A percentile compares a stretch with the other conserved stretches of the same genome.
These are phyloP conservation scores for Stephania yunnanensis DNA, from an alignment of 164 flowering plant genomes.

Conservation along the genomic window DNA sequence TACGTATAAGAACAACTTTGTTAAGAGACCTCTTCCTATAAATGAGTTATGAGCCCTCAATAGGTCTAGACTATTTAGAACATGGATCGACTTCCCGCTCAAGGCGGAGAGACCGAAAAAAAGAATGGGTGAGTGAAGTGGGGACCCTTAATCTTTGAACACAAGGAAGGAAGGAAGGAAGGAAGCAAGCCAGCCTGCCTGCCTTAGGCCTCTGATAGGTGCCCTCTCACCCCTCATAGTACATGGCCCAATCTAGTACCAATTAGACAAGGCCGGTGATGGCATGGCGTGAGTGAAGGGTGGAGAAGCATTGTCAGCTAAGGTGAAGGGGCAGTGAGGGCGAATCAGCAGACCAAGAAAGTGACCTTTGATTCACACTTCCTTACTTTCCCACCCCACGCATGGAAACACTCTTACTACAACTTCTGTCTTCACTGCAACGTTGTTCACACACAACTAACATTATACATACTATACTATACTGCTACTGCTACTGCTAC, in stretches of 20 bases:
- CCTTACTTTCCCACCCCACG: not conserved
- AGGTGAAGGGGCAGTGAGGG: not conserved
- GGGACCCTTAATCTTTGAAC: not conserved
- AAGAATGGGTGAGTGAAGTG: not conserved
- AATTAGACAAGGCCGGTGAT: not conserved
- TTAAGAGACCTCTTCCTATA: too few species aligned
- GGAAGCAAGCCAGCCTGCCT: too few species aligned
- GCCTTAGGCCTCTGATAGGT: not conserved
- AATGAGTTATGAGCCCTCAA: too few species aligned
- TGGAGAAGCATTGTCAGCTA: not conserved
- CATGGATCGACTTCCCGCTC: too few species aligned
- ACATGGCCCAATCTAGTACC: not conserved
- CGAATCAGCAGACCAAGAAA: not conserved
- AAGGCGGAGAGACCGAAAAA: too few species aligned
- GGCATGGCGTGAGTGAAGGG: not conserved
- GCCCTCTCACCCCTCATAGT: not conserved
- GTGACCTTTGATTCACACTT: constrained; percentile 1
- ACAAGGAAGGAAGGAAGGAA: too few species aligned
- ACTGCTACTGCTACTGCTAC: too few species aligned
- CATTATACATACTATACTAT: too few species aligned
- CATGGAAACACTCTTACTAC: not conserved
- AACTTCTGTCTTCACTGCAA: not conserved
- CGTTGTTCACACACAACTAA: not conserved
- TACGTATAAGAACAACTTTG: too few species aligned
- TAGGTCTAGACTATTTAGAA: too few species aligned